Conservation (phyloP, 2,329 filamentous ascomycete species). For the Trichoderma breve region DNA sequence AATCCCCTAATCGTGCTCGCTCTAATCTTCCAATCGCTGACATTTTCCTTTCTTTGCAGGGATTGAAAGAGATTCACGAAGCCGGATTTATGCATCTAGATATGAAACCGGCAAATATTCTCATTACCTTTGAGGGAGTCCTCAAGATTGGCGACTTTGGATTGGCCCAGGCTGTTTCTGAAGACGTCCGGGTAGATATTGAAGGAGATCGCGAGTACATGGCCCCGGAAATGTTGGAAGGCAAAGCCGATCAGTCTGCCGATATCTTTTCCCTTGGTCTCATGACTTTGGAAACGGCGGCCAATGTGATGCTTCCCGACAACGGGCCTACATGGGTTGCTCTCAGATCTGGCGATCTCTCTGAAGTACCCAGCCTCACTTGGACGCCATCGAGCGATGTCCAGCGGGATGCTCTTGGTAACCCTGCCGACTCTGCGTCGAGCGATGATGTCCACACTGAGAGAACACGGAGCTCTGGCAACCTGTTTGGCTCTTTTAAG, state of each 20-base stretch:
- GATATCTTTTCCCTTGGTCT: constrained; percentile 93
- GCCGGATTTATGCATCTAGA: constrained; percentile 83
- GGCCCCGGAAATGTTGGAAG: constrained; percentile 85
- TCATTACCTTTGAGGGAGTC: constrained; percentile 76
- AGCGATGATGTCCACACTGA: constrained; percentile 35
- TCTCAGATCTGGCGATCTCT: constrained; percentile 83
- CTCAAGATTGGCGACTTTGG: constrained; percentile 88
- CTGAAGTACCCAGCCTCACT: constrained; percentile 82
- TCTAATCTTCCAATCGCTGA: constrained; percentile 21
- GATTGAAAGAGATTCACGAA: constrained; percentile 85
- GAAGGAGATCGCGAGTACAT: constrained; percentile 98
- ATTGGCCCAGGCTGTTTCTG: constrained; percentile 76
- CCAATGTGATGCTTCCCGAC: constrained; percentile 89
- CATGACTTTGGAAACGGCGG: constrained; percentile 91
- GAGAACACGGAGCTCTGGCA: constrained; percentile 35
- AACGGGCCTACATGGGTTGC: constrained; percentile 91
- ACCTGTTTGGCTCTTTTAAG: constrained; percentile 46
- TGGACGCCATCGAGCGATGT: constrained; percentile 72
- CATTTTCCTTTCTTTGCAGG: constrained; percentile 48
- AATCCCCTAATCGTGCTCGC: background rate
- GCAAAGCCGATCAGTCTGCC: constrained; percentile 82
- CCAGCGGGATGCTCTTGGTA: constrained; percentile 67
- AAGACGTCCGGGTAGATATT: constrained; percentile 72
- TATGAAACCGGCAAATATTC: constrained; percentile 79
- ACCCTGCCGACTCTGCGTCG: constrained; percentile 38